These are phyloP conservation scores for Oidiodendron maius DNA, from an alignment of 495 filamentous ascomycete genomes.

Conservation along the genomic window DNA sequence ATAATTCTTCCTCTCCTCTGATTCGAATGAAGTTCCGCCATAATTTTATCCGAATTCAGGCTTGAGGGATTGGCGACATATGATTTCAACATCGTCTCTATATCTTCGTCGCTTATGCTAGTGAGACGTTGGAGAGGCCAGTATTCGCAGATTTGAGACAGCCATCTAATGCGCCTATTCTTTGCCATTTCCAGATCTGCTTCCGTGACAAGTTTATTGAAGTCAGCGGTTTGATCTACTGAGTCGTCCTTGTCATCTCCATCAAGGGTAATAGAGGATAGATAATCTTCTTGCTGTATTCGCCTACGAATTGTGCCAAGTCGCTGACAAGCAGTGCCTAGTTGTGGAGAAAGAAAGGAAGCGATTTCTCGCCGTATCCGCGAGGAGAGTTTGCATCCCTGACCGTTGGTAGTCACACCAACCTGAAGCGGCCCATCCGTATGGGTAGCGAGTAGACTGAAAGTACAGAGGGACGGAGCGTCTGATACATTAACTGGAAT, in stretches of 20 bases:
- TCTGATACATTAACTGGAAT: constrained; percentile 94
- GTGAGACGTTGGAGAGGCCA: constrained; percentile 87
- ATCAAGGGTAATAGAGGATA: constrained; percentile 32
- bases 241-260: constrained; percentile 72
- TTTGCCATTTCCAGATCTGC: constrained; percentile 68
- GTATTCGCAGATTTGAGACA: constrained; percentile 96
- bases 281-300: constrained; percentile 76
- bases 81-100: constrained; percentile 61
- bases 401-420: constrained; percentile 91
- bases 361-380: constrained; percentile 86
- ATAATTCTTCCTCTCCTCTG: constrained; percentile 59
- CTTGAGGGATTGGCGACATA: constrained; percentile 39
- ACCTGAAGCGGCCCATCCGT: constrained; percentile 89
- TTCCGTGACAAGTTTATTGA: constrained; percentile 76
- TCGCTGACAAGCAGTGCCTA: constrained; percentile 76
- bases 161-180: constrained; percentile 82
- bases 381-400: constrained; percentile 89
- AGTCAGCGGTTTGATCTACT: constrained; percentile 73
- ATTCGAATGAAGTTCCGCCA: constrained; percentile 5
- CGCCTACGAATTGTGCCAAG: constrained; percentile 70
- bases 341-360: constrained; percentile 65
- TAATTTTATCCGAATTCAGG: constrained; percentile 4
- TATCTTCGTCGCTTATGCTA: constrained; percentile 70
- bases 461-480: constrained; percentile 80
- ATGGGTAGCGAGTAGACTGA: constrained; percentile 82